Evolutionary conservation across 345 rosid species (phyloP).

Genomic region (Gossypium longicalyx): DNA sequence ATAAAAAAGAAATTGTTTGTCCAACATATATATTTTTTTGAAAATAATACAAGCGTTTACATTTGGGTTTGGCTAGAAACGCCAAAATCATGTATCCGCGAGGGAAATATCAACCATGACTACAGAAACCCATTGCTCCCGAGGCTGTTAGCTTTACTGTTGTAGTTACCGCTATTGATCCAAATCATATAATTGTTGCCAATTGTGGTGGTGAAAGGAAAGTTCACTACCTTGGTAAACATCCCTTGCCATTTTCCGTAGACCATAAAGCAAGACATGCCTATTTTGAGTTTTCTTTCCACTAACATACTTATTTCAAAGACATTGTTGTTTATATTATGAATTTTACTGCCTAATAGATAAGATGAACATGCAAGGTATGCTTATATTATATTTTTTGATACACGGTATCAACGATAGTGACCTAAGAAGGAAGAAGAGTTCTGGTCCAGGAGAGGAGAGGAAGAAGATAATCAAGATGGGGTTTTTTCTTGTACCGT

Average conservation of each 20-base stretch:
- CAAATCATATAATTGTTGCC: conserved; percentile 55
- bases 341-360: conserved; percentile 62
- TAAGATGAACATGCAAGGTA: conserved; percentile 53
- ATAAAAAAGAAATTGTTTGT: no score
- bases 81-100: conserved; percentile 29
- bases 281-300: not conserved
- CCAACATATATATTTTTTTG: no score
- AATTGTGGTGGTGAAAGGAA: conserved; percentile 86
- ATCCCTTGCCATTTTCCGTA: conserved; percentile 46
- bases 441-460: no score
- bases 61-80: conserved; percentile 53
- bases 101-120: conserved; percentile 23
- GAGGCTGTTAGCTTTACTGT: conserved; percentile 84
- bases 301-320: not conserved
- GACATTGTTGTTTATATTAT: not conserved
- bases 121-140: conserved; percentile 44
- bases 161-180: conserved; percentile 51
- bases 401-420: no score
- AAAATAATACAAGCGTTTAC: conserved; percentile 25
- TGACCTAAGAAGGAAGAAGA: no score
- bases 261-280: conserved; percentile 62
- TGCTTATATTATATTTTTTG: no score
- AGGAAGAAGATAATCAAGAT: no score
- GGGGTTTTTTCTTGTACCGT: no score
- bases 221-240: conserved; percentile 65